Conservation (phyloP, 1,139 yeast genomes). For the Candida buenavistaensis region DNA sequence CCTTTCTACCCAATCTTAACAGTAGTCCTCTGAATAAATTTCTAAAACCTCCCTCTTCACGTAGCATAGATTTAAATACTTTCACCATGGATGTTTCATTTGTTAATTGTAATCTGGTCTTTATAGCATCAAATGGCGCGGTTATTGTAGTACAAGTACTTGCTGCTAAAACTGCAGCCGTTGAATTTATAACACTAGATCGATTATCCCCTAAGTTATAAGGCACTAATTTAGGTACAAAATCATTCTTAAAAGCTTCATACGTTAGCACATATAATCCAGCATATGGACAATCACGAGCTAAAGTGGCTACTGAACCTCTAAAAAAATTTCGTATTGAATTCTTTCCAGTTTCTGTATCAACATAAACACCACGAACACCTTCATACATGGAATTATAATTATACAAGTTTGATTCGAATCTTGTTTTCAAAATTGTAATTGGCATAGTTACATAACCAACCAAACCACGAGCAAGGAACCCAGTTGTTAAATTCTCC, state of each 20-base stretch:
- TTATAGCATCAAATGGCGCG: conserved; percentile 93
- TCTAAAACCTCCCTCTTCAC: conserved; percentile 56
- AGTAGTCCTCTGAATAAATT: conserved; percentile 83
- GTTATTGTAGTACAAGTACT: conserved; percentile 80
- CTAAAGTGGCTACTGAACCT: conserved; percentile 85
- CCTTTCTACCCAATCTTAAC: conserved; percentile 79
- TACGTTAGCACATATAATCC: conserved; percentile 86
- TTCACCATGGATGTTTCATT: conserved; percentile 21
- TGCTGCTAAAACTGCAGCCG: conserved; percentile 76
- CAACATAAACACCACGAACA: conserved; percentile 50
- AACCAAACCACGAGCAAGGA: conserved; percentile 73
- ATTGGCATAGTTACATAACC: conserved; percentile 96
- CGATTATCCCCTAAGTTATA: conserved; percentile 11
- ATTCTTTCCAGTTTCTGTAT: conserved; percentile 20
- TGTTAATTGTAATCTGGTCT: conserved; percentile 80
- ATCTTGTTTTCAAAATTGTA: conserved; percentile 90
- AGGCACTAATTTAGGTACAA: conserved; percentile 22
- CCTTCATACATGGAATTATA: conserved; percentile 71
- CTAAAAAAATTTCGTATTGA: conserved; percentile 68
- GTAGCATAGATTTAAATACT: conserved; percentile 38
- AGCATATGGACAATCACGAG: conserved; percentile 95
- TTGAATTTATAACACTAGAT: conserved; percentile 63
- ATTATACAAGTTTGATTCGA: conserved; percentile 73
- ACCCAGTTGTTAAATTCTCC: conserved; percentile 78
- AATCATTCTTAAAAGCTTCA: conserved; percentile 61